A percentile compares a stretch with the other conserved stretches of the same genome.
Evolutionary conservation across 2,329 filamentous ascomycete genomes (phyloP).

Genomic region (Penicillium janthinellum): DNA sequence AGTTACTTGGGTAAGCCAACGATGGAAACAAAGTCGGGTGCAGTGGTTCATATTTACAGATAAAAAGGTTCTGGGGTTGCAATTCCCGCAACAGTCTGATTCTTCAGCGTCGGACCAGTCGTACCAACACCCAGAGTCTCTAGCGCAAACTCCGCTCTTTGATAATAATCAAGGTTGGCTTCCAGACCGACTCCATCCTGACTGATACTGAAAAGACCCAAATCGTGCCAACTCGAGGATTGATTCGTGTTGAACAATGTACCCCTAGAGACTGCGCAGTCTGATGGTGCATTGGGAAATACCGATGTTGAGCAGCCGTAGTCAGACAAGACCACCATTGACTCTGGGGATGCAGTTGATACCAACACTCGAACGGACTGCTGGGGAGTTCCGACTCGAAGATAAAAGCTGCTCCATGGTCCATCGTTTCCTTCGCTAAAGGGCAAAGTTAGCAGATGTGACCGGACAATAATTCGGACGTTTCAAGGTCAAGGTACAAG

Average conservation of each 20-base stretch:
- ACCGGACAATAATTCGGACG: neutral
- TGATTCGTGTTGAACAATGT: slow-evolving; percentile 14
- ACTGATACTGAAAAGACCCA: slow-evolving; percentile 16
- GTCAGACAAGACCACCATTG: slow-evolving; percentile 65
- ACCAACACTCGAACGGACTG: slow-evolving; percentile 60
- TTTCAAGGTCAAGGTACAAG: slow-evolving; percentile 7
- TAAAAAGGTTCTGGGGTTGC: slow-evolving; percentile 43
- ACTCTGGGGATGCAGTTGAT: slow-evolving; percentile 70
- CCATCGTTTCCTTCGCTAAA: slow-evolving; percentile 66
- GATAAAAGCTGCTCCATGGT: slow-evolving; percentile 69
- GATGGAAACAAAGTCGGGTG: slow-evolving; percentile 37
- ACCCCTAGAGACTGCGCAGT: slow-evolving; percentile 18
- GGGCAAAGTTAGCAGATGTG: neutral
- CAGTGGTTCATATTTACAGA: slow-evolving; percentile 45
- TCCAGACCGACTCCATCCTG: slow-evolving; percentile 18
- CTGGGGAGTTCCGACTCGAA: slow-evolving; percentile 59
- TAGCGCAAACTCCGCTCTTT: slow-evolving; percentile 13
- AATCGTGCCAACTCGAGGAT: slow-evolving; percentile 15
- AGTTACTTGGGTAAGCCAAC: slow-evolving; percentile 35
- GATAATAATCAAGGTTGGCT: slow-evolving; percentile 16
- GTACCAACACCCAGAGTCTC: slow-evolving; percentile 11
- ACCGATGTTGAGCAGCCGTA: slow-evolving; percentile 53
- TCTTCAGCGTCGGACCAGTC: slow-evolving; percentile 11
- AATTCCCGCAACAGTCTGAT: slow-evolving; percentile 19
- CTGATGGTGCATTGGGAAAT: slow-evolving; percentile 48